phyloP scores from a whole-genome alignment of 306 rosid genomes.

The Alnus rubra region DNA sequence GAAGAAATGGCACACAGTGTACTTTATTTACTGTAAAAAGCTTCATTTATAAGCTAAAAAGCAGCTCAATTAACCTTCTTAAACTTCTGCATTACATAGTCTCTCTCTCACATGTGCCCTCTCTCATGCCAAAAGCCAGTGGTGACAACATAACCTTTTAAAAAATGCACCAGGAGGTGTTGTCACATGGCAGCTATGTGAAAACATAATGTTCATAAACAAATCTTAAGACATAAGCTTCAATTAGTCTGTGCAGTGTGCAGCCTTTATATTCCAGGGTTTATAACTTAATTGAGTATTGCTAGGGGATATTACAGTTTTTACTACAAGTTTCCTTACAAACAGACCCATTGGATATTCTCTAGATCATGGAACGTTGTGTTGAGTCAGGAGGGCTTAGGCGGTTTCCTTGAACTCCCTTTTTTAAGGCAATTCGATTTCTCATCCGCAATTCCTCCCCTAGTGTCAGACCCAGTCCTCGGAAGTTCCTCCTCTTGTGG shows the following conservation, averaged over 20 bases:
- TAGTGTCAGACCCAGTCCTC: too few relatives aligned
- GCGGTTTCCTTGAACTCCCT: neutral
- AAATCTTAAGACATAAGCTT: constrained; percentile 13
- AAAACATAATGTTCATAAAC: constrained; percentile 26
- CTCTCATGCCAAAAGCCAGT: constrained; percentile 23
- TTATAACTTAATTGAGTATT: neutral
- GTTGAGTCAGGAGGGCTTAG: too few relatives aligned
- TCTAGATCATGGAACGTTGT: too few relatives aligned
- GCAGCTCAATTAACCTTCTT: constrained; percentile 1
- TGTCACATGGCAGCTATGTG: constrained; percentile 25
- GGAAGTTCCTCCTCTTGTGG: too few relatives aligned
- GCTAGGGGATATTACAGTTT: too few relatives aligned
- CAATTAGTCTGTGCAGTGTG: constrained; percentile 20
- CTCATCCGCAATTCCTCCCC: too few relatives aligned
- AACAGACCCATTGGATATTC: too few relatives aligned
- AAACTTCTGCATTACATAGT: constrained; percentile 22
- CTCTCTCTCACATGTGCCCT: constrained; percentile 29
- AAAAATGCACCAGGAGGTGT: constrained; percentile 1
- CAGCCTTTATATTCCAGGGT: neutral
- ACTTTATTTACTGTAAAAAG: neutral
- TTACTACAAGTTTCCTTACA: too few relatives aligned
- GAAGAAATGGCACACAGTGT: neutral
- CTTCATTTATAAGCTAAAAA: neutral
- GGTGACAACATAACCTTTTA: constrained; percentile 6
- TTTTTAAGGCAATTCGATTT: too few relatives aligned